Conservation (phyloP, 345 rosid species). For the Cardamine chenopodiifolia region DNA sequence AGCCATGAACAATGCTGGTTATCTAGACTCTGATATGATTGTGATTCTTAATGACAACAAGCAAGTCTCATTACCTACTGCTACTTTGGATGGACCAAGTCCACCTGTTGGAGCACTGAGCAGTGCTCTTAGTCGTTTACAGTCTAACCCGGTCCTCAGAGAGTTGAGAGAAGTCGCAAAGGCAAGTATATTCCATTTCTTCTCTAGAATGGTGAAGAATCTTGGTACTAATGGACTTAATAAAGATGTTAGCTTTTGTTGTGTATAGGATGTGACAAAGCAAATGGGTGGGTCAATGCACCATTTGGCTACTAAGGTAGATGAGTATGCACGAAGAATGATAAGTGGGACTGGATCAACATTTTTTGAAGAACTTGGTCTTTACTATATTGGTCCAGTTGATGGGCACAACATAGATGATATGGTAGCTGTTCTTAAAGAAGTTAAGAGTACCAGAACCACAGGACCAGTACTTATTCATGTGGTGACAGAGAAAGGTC, state of each 20-base stretch:
- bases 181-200: slow-evolving; percentile 48
- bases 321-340: slow-evolving; percentile 98
- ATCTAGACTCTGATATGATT: slow-evolving; percentile 94
- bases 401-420: slow-evolving; percentile 96
- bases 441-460: slow-evolving; percentile 90
- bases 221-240: not conserved
- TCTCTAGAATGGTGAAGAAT: not conserved
- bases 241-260: slow-evolving; percentile 8
- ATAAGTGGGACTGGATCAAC: slow-evolving; percentile 96
- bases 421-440: slow-evolving; percentile 77
- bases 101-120: slow-evolving; percentile 99
- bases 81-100: slow-evolving; percentile 86
- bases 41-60: slow-evolving; percentile 97
- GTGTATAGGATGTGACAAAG: slow-evolving; percentile 81
- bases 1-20: slow-evolving; percentile 99
- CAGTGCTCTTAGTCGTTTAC: slow-evolving; percentile 93
- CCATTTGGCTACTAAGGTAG: slow-evolving; percentile 92
- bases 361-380: slow-evolving; percentile 93
- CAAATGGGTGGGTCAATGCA: slow-evolving; percentile 94
- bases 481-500: slow-evolving; percentile 97
- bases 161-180: slow-evolving; percentile 98
- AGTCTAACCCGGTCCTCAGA: slow-evolving; percentile 89
- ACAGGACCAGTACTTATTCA: slow-evolving; percentile 94
- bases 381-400: slow-evolving; percentile 96
- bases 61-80: slow-evolving; percentile 96